Evolutionary conservation across 108 stramenopile genomes (phyloP).

Genomic region (Poteriospumella lacustris): DNA sequence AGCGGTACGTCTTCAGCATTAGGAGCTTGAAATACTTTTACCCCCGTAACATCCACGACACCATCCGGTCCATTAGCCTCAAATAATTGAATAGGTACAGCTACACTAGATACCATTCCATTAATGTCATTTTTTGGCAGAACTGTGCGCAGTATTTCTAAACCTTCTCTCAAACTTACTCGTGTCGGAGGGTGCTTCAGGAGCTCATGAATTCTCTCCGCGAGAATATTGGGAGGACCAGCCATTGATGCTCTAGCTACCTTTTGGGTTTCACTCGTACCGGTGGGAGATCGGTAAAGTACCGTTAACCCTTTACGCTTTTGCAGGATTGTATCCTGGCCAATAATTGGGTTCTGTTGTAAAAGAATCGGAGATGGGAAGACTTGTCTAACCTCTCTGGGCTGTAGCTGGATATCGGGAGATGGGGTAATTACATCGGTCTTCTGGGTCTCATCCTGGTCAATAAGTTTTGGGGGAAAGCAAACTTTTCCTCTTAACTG

Average conservation of each 20-base stretch:
- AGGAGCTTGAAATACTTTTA: constrained; percentile 8
- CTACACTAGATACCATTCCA: constrained; percentile 7
- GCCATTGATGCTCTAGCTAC: constrained; percentile 6
- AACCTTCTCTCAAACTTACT: constrained; percentile 8
- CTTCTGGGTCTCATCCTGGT: constrained; percentile 6
- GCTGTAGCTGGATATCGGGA: constrained; percentile 6
- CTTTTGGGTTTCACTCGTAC: constrained; percentile 7
- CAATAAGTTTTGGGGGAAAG: constrained; percentile 7
- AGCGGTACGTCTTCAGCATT: constrained; percentile 6
- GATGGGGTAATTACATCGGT: constrained; percentile 7
- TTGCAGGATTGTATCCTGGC: constrained; percentile 6
- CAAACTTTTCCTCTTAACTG: constrained; percentile 8
- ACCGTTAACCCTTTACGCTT: constrained; percentile 7
- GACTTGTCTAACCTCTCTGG: constrained; percentile 6
- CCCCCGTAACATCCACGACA: constrained; percentile 6
- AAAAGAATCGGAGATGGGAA: constrained; percentile 7
- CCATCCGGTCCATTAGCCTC: constrained; percentile 6
- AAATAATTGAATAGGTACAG: constrained; percentile 9
- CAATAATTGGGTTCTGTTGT: constrained; percentile 8
- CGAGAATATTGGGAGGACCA: constrained; percentile 6
- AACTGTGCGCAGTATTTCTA: constrained; percentile 7
- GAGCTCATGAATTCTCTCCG: constrained; percentile 6
- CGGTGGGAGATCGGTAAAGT: constrained; percentile 6
- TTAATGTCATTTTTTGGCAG: constrained; percentile 8
- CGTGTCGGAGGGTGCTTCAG: constrained; percentile 5